Conservation (phyloP, 208 protist genomes). For the Vickermania spadyakhi region DNA sequence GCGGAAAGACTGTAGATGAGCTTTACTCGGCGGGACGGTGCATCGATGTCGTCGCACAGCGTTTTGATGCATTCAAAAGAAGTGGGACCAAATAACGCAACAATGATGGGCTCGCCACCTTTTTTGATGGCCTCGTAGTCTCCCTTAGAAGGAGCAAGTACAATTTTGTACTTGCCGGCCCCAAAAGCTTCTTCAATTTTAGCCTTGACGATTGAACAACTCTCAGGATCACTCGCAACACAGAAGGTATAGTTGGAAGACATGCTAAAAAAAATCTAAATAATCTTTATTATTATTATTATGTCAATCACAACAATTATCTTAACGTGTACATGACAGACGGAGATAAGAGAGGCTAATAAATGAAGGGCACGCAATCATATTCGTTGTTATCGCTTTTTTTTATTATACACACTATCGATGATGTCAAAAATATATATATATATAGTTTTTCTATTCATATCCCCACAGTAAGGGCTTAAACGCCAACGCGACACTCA, state of each 20-base stretch:
- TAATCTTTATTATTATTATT: too few relatives aligned
- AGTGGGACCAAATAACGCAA: slow-evolving; percentile 17
- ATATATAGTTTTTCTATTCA: too few relatives aligned
- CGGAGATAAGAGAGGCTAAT: too few relatives aligned
- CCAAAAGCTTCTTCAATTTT: not conserved
- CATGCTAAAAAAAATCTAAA: too few relatives aligned
- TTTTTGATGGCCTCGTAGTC: slow-evolving; percentile 28
- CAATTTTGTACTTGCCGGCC: slow-evolving; percentile 11
- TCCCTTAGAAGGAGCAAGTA: slow-evolving; percentile 11
- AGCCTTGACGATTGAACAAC: not conserved
- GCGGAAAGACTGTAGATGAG: slow-evolving; percentile 70
- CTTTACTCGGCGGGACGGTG: slow-evolving; percentile 37
- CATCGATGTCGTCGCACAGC: slow-evolving; percentile 52
- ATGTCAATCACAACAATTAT: too few relatives aligned
- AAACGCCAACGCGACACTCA: too few relatives aligned
- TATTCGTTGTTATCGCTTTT: too few relatives aligned
- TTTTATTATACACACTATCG: too few relatives aligned
- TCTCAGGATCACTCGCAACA: not conserved
- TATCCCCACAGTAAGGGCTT: too few relatives aligned
- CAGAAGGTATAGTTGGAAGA: not conserved
- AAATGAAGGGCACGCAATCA: too few relatives aligned
- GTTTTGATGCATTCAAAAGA: slow-evolving; percentile 36
- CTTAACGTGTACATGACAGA: too few relatives aligned
- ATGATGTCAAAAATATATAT: too few relatives aligned
- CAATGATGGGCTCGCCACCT: slow-evolving; percentile 6